These are phyloP conservation scores for Auriscalpium microsporum DNA, from an alignment of 768 basidiomycete genomes.

Conservation along the genomic window DNA sequence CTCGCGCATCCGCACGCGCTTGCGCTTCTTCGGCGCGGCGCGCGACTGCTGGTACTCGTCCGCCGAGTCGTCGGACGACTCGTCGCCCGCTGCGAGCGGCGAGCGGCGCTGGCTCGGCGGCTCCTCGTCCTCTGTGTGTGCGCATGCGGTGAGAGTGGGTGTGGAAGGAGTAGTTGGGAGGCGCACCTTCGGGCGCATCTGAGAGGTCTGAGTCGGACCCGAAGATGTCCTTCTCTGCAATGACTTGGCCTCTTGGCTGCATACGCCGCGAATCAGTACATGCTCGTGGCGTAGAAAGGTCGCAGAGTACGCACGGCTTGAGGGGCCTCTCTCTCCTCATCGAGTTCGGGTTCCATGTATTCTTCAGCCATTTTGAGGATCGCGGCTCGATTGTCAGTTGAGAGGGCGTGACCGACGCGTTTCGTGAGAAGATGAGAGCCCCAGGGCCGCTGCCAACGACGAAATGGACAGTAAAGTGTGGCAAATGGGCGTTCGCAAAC, in stretches of 20 bases:
- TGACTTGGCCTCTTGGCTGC: background rate
- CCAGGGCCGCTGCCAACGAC: too few species aligned
- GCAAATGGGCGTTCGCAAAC: too few species aligned
- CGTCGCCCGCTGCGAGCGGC: slow-evolving; percentile 28
- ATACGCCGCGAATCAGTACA: background rate
- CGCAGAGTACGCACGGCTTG: too few species aligned
- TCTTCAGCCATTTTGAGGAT: too few species aligned
- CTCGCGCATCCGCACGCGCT: slow-evolving; percentile 14
- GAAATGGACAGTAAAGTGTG: too few species aligned
- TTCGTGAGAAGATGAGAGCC: too few species aligned
- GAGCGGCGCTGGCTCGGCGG: slow-evolving; percentile 30
- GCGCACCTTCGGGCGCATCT: slow-evolving; percentile 53
- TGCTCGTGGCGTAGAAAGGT: too few species aligned
- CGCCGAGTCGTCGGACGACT: slow-evolving; percentile 34
- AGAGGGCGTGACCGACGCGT: too few species aligned
- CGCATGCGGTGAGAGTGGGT: slow-evolving; percentile 1
- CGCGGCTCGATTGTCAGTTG: too few species aligned
- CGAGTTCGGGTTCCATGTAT: background rate
- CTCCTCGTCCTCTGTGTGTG: slow-evolving; percentile 28
- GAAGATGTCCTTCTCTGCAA: slow-evolving; percentile 65
- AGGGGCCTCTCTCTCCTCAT: background rate
- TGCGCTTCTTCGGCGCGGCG: slow-evolving; percentile 22
- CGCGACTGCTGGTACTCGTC: slow-evolving; percentile 43
- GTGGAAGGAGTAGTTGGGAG: background rate
- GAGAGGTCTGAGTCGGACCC: slow-evolving; percentile 83